Conservation (phyloP, 2,329 filamentous ascomycete species). For the Monosporascus ibericus region DNA sequence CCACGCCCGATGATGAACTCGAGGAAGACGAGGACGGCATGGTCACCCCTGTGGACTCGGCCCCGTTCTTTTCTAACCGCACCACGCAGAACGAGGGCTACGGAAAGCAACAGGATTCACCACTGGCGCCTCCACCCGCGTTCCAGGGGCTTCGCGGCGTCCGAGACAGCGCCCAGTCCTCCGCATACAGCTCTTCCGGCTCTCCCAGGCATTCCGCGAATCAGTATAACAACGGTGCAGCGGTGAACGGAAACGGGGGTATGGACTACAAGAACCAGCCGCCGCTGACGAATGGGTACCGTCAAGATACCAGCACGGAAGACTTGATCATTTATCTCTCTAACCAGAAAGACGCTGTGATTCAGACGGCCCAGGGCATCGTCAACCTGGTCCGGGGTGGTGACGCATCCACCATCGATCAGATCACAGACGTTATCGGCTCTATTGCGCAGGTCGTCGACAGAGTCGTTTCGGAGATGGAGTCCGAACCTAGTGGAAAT, state of each 20-base stretch:
- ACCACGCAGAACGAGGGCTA: conserved; percentile 33
- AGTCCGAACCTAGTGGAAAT: conserved; percentile 51
- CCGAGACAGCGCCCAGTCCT: conserved; percentile 61
- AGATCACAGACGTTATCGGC: conserved; percentile 63
- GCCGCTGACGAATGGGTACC: conserved; percentile 33
- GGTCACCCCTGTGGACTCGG: conserved; percentile 59
- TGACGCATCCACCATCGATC: conserved; percentile 52
- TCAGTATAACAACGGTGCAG: conserved; percentile 30
- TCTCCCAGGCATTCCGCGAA: conserved; percentile 57
- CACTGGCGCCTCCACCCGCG: conserved; percentile 44
- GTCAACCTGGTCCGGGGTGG: conserved; percentile 61
- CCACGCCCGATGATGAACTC: conserved; percentile 69
- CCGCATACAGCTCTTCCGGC: conserved; percentile 67
- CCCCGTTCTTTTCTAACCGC: conserved; percentile 60
- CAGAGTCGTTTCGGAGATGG: conserved; percentile 61
- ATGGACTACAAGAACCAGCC: conserved; percentile 30
- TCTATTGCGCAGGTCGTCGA: conserved; percentile 66
- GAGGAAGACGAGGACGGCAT: conserved; percentile 69
- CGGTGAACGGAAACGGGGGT: conserved; percentile 33
- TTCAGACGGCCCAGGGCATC: conserved; percentile 76
- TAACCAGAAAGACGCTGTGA: conserved; percentile 72
- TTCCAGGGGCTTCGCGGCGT: conserved; percentile 53
- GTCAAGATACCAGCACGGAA: conserved; percentile 35
- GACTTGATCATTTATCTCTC: conserved; percentile 69
- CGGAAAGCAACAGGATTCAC: conserved; percentile 30